Conservation (phyloP, 208 protist genomes). For the Angomonas desouzai region DNA sequence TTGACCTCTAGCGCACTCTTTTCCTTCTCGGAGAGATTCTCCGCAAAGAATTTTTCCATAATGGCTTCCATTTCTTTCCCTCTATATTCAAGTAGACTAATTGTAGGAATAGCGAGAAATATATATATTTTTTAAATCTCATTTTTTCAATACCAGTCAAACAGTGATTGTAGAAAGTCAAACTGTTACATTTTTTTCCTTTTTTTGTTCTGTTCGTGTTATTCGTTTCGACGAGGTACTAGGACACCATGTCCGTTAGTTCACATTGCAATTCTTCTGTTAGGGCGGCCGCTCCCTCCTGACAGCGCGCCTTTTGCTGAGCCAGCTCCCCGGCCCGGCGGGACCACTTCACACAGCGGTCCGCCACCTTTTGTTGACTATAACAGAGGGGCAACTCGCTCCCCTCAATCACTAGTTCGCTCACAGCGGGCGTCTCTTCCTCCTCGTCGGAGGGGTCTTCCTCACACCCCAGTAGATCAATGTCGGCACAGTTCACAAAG, state of each 20-base stretch:
- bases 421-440: slow-evolving; percentile 13
- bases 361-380: slow-evolving; percentile 17
- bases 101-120: too few relatives aligned
- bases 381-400: slow-evolving; percentile 16
- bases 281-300: slow-evolving; percentile 29
- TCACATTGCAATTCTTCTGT: slow-evolving; percentile 49
- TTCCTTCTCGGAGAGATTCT: slow-evolving; percentile 36
- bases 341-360: slow-evolving; percentile 28
- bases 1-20: slow-evolving; percentile 28
- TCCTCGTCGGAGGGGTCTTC: slow-evolving; percentile 18
- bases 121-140: too few relatives aligned
- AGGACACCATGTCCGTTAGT: slow-evolving; percentile 28
- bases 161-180: neutral
- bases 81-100: too few relatives aligned
- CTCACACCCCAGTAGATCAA: slow-evolving; percentile 19
- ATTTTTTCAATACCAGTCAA: neutral
- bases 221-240: too few relatives aligned
- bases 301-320: slow-evolving; percentile 15
- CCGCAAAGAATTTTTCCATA: slow-evolving; percentile 45
- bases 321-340: slow-evolving; percentile 12
- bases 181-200: neutral
- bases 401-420: slow-evolving; percentile 6
- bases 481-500: slow-evolving; percentile 43
- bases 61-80: slow-evolving; percentile 16
- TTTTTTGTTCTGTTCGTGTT: neutral